Conservation (phyloP, 1,284 basidiomycete species). For the Fomitopsis pinicola region DNA sequence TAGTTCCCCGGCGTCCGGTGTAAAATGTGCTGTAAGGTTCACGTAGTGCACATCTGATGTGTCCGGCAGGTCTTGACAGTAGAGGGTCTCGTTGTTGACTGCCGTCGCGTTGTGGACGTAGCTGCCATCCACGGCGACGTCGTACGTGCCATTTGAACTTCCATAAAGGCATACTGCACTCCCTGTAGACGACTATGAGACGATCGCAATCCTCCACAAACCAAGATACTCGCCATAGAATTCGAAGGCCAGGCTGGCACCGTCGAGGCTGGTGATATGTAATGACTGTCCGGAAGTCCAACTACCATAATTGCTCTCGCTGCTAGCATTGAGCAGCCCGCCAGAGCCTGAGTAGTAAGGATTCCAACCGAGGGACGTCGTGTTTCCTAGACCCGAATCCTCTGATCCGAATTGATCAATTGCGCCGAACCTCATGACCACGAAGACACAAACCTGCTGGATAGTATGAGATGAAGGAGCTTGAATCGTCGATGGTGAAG, state of each 20-base stretch:
- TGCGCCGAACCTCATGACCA: neutral
- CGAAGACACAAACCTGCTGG: slow-evolving; percentile 16
- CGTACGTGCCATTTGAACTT: slow-evolving; percentile 14
- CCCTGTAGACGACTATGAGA: neutral
- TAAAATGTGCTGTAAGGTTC: slow-evolving; percentile 18
- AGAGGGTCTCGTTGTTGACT: too few species aligned
- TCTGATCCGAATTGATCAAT: neutral
- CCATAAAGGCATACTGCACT: slow-evolving; percentile 6
- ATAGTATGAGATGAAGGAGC: slow-evolving; percentile 15
- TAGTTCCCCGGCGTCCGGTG: slow-evolving; percentile 4
- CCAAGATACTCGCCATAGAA: slow-evolving; percentile 21
- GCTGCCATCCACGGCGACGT: slow-evolving; percentile 23
- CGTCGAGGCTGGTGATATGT: slow-evolving; percentile 22
- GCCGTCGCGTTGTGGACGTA: too few species aligned
- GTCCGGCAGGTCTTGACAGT: too few species aligned
- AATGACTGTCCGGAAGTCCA: slow-evolving; percentile 13
- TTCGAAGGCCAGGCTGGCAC: slow-evolving; percentile 20
- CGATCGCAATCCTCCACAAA: neutral
- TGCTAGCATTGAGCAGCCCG: slow-evolving; percentile 11
- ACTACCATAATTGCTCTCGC: slow-evolving; percentile 8
- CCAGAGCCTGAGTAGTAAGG: slow-evolving; percentile 23
- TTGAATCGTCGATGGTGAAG: slow-evolving; percentile 22
- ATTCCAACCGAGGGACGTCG: slow-evolving; percentile 22
- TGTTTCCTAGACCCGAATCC: slow-evolving; percentile 17
- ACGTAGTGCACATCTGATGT: slow-evolving; percentile 4